Evolutionary conservation across 2,329 filamentous ascomycete genomes (phyloP).

Genomic region (Orbilia javanica): DNA sequence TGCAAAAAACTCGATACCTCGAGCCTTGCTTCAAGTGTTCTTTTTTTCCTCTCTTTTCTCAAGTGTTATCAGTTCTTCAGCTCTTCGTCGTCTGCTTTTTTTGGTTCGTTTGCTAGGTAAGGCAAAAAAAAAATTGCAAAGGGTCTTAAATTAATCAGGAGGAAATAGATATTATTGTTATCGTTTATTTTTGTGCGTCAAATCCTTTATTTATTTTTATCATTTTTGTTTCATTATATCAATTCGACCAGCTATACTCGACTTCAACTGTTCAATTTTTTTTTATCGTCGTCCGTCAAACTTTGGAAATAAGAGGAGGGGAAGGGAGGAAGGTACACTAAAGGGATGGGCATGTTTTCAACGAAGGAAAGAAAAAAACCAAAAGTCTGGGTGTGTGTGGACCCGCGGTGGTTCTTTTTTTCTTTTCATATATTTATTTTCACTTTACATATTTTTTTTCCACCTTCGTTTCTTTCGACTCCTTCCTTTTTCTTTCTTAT

Average conservation of each 20-base stretch:
- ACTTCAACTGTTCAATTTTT: neutral
- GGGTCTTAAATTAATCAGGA: neutral
- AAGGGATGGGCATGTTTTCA: too few species aligned
- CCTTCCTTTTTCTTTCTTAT: neutral
- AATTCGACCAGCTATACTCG: neutral
- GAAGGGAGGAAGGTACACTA: too few species aligned
- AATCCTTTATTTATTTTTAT: neutral
- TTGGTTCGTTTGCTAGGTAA: neutral
- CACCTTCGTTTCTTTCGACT: neutral
- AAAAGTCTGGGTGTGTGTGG: neutral
- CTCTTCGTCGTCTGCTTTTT: conserved; percentile 10
- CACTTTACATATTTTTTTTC: neutral
- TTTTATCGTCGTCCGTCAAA: neutral
- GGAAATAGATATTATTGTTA: neutral
- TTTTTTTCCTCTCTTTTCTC: neutral
- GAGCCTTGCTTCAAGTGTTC: conserved; percentile 2
- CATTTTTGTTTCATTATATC: too few species aligned
- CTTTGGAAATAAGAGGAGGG: too few species aligned
- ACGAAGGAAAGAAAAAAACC: too few species aligned
- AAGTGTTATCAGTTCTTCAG: neutral
- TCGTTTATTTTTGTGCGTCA: neutral
- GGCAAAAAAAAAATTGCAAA: neutral
- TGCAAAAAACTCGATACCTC: neutral
- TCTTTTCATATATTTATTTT: too few species aligned
- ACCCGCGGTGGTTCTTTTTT: neutral